Evolutionary conservation across 78 protist genomes (phyloP).

Genomic region (Dictyostelium purpureum): DNA sequence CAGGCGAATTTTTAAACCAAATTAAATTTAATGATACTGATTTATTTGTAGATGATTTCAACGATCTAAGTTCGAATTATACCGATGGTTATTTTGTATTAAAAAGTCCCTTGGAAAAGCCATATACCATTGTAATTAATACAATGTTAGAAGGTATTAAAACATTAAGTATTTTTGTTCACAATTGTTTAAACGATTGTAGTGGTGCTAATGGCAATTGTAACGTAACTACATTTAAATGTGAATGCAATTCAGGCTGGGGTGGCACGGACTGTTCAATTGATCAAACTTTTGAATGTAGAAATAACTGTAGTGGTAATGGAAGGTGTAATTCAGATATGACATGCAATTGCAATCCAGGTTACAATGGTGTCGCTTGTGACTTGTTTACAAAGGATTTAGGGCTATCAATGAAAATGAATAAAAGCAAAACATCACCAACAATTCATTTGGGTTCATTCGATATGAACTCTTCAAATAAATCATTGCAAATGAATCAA

Average conservation of each 20-base stretch:
- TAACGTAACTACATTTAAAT: constrained; percentile 52
- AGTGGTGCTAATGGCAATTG: constrained; percentile 94
- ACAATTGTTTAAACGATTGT: neutral
- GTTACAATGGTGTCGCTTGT: constrained; percentile 21
- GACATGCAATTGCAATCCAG: constrained; percentile 8
- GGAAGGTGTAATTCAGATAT: constrained; percentile 1
- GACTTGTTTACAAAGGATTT: neutral
- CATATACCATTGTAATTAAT: neutral
- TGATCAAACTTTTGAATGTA: neutral
- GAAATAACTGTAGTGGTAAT: constrained; percentile 3
- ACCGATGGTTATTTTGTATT: neutral
- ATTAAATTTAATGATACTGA: neutral
- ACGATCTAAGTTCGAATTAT: neutral
- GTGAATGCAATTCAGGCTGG: constrained; percentile 83
- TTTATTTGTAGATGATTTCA: neutral
- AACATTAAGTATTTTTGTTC: neutral
- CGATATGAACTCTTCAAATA: neutral
- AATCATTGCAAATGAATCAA: neutral
- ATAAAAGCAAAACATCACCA: neutral
- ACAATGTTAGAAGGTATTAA: neutral
- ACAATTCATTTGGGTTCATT: neutral
- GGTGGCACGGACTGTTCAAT: constrained; percentile 41
- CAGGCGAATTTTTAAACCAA: neutral
- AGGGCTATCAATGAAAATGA: neutral
- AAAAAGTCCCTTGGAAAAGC: neutral